A percentile compares a stretch with the other conserved stretches of the same genome.
Conservation (phyloP, 148 eudicot genomes). For the Heliosperma pusillum region DNA sequence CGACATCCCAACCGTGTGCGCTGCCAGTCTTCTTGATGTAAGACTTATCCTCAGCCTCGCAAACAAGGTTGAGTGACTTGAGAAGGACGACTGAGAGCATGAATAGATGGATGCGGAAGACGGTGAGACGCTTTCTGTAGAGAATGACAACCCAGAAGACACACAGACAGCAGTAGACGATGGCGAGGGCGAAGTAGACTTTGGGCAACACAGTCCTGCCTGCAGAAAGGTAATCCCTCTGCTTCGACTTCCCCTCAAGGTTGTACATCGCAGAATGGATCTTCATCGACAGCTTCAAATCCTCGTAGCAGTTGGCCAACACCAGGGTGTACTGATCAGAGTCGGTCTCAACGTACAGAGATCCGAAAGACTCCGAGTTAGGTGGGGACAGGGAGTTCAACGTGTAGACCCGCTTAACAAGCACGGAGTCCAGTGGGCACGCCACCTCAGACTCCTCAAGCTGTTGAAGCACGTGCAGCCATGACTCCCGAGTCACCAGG, state of each 20-base stretch:
- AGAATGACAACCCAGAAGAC: conserved; percentile 38
- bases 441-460: conserved; percentile 43
- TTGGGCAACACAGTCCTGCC: conserved; percentile 54
- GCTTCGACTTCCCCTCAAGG: conserved; percentile 37
- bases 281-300: conserved; percentile 43
- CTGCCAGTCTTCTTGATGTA: conserved; percentile 59
- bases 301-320: conserved; percentile 56
- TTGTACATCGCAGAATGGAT: conserved; percentile 62
- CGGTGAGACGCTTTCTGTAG: conserved; percentile 47
- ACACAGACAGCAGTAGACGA: conserved; percentile 34
- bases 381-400: conserved; percentile 31
- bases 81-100: conserved; percentile 60
- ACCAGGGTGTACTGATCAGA: conserved; percentile 66
- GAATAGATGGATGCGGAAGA: conserved; percentile 52
- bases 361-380: conserved; percentile 15
- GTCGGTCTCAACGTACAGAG: conserved; percentile 27
- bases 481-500: conserved; percentile 56
- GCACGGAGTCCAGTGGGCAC: conserved; percentile 50
- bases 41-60: conserved; percentile 78
- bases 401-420: conserved; percentile 37
- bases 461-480: conserved; percentile 57
- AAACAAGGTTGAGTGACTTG: conserved; percentile 57
- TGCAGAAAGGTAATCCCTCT: conserved; percentile 63
- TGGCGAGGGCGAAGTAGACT: conserved; percentile 45
- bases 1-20: conserved; percentile 80